These are phyloP conservation scores for Sugiyamaella pinicola DNA, from an alignment of 1,139 yeast genomes.

Conservation along the genomic window DNA sequence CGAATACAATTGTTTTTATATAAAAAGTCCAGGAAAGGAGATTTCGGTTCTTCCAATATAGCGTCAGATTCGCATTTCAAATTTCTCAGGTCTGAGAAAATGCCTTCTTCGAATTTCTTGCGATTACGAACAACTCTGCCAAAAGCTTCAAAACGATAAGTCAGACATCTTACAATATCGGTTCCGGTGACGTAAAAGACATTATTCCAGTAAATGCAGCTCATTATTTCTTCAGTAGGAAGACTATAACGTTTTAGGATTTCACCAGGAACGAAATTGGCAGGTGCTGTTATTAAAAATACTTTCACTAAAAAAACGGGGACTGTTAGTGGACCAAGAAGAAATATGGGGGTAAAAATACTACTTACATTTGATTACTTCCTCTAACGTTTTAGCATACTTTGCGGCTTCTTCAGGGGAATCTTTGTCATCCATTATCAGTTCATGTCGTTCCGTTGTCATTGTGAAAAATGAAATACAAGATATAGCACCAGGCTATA, in stretches of 20 bases:
- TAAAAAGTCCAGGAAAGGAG: slow-evolving; percentile 79
- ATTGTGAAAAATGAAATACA: background rate
- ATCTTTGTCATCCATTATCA: slow-evolving; percentile 18
- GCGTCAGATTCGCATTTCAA: slow-evolving; percentile 90
- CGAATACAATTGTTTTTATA: slow-evolving; percentile 85
- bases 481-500: slow-evolving; percentile 15
- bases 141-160: slow-evolving; percentile 85
- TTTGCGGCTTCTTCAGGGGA: slow-evolving; percentile 25
- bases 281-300: slow-evolving; percentile 90
- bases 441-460: slow-evolving; percentile 15
- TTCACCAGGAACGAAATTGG: slow-evolving; percentile 89
- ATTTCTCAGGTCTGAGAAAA: slow-evolving; percentile 85
- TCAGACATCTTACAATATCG: slow-evolving; percentile 89
- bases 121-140: slow-evolving; percentile 83
- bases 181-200: slow-evolving; percentile 92
- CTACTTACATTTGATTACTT: slow-evolving; percentile 27
- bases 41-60: slow-evolving; percentile 82
- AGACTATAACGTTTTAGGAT: slow-evolving; percentile 82
- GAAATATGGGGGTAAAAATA: background rate
- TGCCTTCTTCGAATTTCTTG: slow-evolving; percentile 95
- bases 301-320: slow-evolving; percentile 57
- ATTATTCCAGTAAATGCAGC: slow-evolving; percentile 92
- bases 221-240: slow-evolving; percentile 85
- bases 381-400: slow-evolving; percentile 28
- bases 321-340: background rate